A percentile compares a stretch with the other conserved stretches of the same genome.
phyloP scores from a whole-genome alignment of 164 flowering plant genomes.

The Magnolia sinica region DNA sequence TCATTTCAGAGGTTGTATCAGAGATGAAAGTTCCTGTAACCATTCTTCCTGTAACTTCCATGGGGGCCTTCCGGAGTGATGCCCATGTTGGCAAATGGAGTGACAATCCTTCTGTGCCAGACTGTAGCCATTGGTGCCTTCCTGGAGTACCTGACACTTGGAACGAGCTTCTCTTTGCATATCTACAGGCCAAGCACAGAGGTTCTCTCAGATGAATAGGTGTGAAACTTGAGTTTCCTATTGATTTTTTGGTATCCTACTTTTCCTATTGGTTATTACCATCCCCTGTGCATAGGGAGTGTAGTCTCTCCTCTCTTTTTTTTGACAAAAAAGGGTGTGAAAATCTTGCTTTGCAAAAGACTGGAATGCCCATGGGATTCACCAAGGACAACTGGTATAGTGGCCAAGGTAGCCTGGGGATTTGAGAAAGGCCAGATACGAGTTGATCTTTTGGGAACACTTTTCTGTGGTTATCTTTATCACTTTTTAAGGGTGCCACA shows the following conservation, averaged over 20 bases:
- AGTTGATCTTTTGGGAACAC: neutral
- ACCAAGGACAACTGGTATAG: neutral
- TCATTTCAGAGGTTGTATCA: constrained; percentile 40
- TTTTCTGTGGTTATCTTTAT: neutral
- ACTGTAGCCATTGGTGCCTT: constrained; percentile 96
- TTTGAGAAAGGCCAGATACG: too few species aligned
- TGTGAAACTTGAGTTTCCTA: neutral
- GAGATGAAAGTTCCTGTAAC: constrained; percentile 53
- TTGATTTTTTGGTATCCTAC: neutral
- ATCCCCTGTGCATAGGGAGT: too few species aligned
- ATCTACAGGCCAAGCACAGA: constrained; percentile 22
- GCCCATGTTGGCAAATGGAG: constrained; percentile 84
- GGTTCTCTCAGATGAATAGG: constrained; percentile 9
- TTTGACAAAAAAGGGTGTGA: neutral
- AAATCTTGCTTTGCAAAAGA: neutral
- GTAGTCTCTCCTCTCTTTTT: neutral
- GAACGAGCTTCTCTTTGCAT: constrained; percentile 69
- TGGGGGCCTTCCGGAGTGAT: constrained; percentile 73
- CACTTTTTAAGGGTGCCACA: too few species aligned
- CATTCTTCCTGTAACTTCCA: constrained; percentile 57
- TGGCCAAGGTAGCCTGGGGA: too few species aligned
- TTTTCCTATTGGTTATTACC: neutral
- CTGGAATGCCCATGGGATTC: neutral
- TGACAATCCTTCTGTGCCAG: constrained; percentile 59
- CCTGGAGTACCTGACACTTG: constrained; percentile 93